Evolutionary conservation across 805 yeast genomes (phyloP), one percentile per base, ranked within the genome.

Genomic region (Lachancea kluyveri): DNA sequence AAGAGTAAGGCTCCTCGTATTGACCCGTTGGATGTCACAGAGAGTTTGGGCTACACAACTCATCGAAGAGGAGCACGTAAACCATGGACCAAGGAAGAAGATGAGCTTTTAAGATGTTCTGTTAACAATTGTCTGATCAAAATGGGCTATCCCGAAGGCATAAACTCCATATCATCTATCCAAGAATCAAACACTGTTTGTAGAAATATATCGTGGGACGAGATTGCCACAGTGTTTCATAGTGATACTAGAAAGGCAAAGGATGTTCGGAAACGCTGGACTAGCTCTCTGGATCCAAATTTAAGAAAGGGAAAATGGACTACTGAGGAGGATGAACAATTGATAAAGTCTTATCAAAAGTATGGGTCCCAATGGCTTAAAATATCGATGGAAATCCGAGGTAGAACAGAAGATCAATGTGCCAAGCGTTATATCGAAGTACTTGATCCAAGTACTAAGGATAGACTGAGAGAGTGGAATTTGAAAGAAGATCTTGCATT

Each of bases 341-440:
- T 88, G 21, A 50, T 79, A 14, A 64, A 67, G 31, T 86, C 92
- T 2, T 82, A 72, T 52, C 62, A 70, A 29, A 69, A 66, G 42
- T 69, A 72, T 52, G 96, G 96, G 0, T 70, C 94, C 0, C 71
- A 77, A 18, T 88, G 96, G 96, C 83, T 82, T 41, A 79, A 79
- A 46, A 87, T 88, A 8, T 77, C 95, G 0, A 59, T 67, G 30
- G 78, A 72, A 32, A 81, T 88, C 8, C 72, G 74, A 3, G 94
- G 95, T 4, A 67, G 96, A 51, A 88, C 94, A 0, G 95, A 87
- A 49, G 96, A 87, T 56, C 96, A 88, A 61, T 88, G 97, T 63
- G 84, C 95, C 2, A 88, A 88, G 50, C 64, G 96, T 46, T 88
- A 84, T 53, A 75, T 79, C 10, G 96, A 88, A 49, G 95, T 86